Conservation (phyloP, 225 moss, liverwort and hornwort species). For the Neckera pumila region DNA sequence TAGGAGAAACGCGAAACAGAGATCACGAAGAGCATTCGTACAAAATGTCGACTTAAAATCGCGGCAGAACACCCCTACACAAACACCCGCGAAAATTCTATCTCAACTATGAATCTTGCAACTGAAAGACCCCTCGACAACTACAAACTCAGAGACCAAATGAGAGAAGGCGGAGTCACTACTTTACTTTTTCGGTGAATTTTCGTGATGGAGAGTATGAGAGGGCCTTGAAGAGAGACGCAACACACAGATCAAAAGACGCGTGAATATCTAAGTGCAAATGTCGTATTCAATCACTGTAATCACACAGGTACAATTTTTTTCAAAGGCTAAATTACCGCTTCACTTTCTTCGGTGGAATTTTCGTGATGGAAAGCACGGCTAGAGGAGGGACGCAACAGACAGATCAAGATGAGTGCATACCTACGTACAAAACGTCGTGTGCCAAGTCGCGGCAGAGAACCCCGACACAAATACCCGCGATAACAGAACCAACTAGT, state of each 20-base stretch:
- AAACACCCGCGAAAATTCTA: too few relatives aligned
- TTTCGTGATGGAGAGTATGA: not conserved
- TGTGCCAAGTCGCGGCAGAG: not conserved
- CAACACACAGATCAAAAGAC: not conserved
- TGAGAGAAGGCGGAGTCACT: not conserved
- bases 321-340: not conserved
- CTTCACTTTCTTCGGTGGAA: not conserved
- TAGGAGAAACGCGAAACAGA: not conserved
- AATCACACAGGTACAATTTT: not conserved
- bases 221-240: not conserved
- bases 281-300: not conserved
- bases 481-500: not conserved
- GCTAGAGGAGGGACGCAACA: not conserved
- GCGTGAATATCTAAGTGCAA: not conserved
- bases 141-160: not conserved
- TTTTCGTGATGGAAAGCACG: not conserved
- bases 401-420: constrained; percentile 1
- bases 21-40: not conserved
- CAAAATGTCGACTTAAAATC: not conserved
- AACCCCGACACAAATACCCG: not conserved
- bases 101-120: not conserved
- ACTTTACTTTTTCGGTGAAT: not conserved
- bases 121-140: not conserved
- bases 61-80: not conserved
- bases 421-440: not conserved